These are phyloP conservation scores for Alternaria panax DNA, from an alignment of 2,329 filamentous ascomycete genomes.

Conservation along the genomic window DNA sequence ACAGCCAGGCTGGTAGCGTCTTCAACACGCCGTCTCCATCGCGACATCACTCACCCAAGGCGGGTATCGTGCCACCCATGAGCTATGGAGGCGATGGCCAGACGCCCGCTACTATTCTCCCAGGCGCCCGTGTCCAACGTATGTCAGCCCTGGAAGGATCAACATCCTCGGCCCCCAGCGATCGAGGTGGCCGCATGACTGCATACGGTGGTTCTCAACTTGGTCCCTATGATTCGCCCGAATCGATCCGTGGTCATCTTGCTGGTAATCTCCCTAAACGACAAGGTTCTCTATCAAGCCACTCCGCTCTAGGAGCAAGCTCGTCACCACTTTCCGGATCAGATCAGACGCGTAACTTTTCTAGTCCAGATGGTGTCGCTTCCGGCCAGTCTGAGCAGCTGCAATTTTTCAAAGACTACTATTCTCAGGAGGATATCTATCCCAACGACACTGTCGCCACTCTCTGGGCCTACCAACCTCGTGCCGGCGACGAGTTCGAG, in stretches of 20 bases:
- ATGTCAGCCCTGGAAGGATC: slow-evolving; percentile 92
- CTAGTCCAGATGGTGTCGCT: slow-evolving; percentile 81
- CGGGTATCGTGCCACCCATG: slow-evolving; percentile 51
- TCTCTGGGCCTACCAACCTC: slow-evolving; percentile 95
- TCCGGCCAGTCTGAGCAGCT: slow-evolving; percentile 96
- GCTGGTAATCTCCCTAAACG: slow-evolving; percentile 65
- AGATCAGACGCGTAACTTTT: slow-evolving; percentile 68
- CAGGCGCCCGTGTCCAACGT: slow-evolving; percentile 87
- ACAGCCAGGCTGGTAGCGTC: slow-evolving; percentile 73
- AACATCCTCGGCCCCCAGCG: slow-evolving; percentile 59
- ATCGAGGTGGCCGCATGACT: slow-evolving; percentile 34
- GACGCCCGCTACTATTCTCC: slow-evolving; percentile 63
- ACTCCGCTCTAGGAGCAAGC: slow-evolving; percentile 72
- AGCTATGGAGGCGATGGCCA: slow-evolving; percentile 51
- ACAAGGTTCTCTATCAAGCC: slow-evolving; percentile 88
- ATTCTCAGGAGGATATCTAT: slow-evolving; percentile 95
- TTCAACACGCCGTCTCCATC: slow-evolving; percentile 89
- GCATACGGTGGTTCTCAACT: slow-evolving; percentile 32
- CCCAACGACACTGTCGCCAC: slow-evolving; percentile 88
- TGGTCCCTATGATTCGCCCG: slow-evolving; percentile 66
- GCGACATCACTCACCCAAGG: slow-evolving; percentile 44
- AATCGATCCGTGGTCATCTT: slow-evolving; percentile 62
- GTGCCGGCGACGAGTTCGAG: slow-evolving; percentile 90
- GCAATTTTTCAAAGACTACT: slow-evolving; percentile 98
- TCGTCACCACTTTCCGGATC: slow-evolving; percentile 71